Evolutionary conservation across 2,329 filamentous ascomycete genomes (phyloP).

Genomic region (Cadophora sp.): DNA sequence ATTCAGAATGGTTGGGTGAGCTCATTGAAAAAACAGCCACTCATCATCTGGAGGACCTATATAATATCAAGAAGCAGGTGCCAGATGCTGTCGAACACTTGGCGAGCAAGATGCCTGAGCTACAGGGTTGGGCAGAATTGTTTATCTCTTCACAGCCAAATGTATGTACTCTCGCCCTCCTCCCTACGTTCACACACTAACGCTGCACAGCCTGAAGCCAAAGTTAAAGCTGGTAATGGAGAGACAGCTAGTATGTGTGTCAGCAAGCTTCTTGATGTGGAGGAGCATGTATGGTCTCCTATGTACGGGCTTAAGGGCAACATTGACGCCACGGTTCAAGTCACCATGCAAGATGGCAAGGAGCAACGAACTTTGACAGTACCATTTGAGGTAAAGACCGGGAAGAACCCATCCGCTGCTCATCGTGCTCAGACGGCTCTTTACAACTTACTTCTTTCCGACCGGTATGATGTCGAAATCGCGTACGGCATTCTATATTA

Average conservation of each 20-base stretch:
- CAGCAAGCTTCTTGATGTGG: constrained; percentile 92
- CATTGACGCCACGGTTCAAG: constrained; percentile 95
- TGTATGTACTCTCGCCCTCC: constrained; percentile 51
- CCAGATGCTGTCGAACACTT: constrained; percentile 80
- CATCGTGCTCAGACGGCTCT: constrained; percentile 94
- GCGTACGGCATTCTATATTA: constrained; percentile 94
- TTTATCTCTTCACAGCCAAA: constrained; percentile 78
- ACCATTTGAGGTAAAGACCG: constrained; percentile 95
- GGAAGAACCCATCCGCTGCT: constrained; percentile 79
- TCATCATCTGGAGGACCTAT: constrained; percentile 86
- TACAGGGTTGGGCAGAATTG: constrained; percentile 81
- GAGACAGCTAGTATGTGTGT: constrained; percentile 82
- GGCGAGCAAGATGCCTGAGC: constrained; percentile 79
- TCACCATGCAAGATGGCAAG: constrained; percentile 76
- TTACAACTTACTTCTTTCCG: constrained; percentile 90
- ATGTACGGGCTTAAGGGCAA: constrained; percentile 98
- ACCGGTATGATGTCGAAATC: constrained; percentile 93
- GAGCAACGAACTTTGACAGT: constrained; percentile 76
- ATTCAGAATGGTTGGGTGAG: constrained; percentile 67
- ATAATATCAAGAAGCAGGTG: constrained; percentile 81
- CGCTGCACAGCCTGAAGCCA: constrained; percentile 63
- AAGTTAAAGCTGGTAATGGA: constrained; percentile 81
- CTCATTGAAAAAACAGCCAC: constrained; percentile 74
- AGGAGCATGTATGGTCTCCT: constrained; percentile 98
- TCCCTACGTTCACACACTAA: constrained; percentile 26